These are phyloP conservation scores for Debaryomycetaceae sp. DNA, from an alignment of 1,139 yeast species.

Conservation along the genomic window DNA sequence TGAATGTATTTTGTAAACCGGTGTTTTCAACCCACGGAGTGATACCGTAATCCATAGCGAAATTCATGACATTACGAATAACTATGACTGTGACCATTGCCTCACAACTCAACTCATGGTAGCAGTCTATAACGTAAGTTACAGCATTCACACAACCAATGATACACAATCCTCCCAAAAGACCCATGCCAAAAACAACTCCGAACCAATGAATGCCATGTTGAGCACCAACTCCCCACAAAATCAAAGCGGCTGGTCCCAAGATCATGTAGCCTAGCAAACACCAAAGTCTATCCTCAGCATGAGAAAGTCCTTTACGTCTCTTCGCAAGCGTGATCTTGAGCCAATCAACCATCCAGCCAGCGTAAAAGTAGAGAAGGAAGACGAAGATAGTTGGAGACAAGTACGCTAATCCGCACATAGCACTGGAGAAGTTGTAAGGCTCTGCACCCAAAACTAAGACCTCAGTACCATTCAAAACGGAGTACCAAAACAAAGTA, in stretches of 20 bases:
- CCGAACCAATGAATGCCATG: slow-evolving; percentile 22
- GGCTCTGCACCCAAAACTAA: slow-evolving; percentile 39
- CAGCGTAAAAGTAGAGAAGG: slow-evolving; percentile 4
- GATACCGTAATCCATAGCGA: slow-evolving; percentile 20
- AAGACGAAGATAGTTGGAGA: slow-evolving; percentile 23
- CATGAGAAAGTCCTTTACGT: slow-evolving; percentile 26
- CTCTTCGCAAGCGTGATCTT: slow-evolving; percentile 18
- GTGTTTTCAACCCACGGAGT: slow-evolving; percentile 20
- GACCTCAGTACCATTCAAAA: slow-evolving; percentile 45
- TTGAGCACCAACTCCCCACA: slow-evolving; percentile 20
- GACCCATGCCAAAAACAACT: slow-evolving; percentile 18
- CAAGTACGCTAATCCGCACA: slow-evolving; percentile 39
- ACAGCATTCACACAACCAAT: slow-evolving; percentile 20
- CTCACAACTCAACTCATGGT: slow-evolving; percentile 19
- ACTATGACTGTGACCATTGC: slow-evolving; percentile 20
- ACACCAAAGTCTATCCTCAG: slow-evolving; percentile 27
- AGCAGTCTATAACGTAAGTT: slow-evolving; percentile 19
- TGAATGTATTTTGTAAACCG: slow-evolving; percentile 18
- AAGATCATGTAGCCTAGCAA: slow-evolving; percentile 21
- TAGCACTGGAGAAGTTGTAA: slow-evolving; percentile 36
- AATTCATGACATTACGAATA: slow-evolving; percentile 20
- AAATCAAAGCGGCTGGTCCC: slow-evolving; percentile 15
- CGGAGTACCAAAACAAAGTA: slow-evolving; percentile 45
- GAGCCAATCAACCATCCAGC: slow-evolving; percentile 6
- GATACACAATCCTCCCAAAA: slow-evolving; percentile 19